Evolutionary conservation across 139 green algal species (phyloP).

Genomic region (Coccomyxa sp.): DNA sequence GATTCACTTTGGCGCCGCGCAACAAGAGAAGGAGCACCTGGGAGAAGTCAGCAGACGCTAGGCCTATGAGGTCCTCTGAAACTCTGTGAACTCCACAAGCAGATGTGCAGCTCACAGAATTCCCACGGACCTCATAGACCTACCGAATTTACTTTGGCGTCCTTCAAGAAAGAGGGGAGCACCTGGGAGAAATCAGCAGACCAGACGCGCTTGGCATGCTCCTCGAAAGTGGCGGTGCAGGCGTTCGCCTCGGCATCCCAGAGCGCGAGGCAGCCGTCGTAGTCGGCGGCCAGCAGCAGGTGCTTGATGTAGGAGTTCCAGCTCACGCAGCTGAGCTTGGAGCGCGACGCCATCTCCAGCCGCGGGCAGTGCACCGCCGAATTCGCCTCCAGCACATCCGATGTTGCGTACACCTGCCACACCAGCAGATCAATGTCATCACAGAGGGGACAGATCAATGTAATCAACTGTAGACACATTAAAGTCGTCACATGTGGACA

Average conservation of each 20-base stretch:
- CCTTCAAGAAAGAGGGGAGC: no score
- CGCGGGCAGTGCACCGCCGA: slow-evolving; percentile 55
- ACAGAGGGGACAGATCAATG: not conserved
- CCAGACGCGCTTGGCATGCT: slow-evolving; percentile 73
- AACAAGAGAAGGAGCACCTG: no score
- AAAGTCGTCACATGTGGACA: no score
- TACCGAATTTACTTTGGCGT: no score
- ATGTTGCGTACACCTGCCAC: slow-evolving; percentile 44
- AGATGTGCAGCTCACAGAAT: no score
- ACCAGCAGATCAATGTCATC: not conserved
- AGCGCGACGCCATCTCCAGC: slow-evolving; percentile 43
- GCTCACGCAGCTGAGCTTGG: slow-evolving; percentile 62
- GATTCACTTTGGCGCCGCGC: no score
- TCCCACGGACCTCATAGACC: no score
- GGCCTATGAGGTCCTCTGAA: no score
- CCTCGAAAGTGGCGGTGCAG: slow-evolving; percentile 41
- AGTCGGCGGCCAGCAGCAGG: slow-evolving; percentile 58
- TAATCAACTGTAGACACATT: no score
- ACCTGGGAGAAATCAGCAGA: slow-evolving; percentile 53
- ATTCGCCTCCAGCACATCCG: slow-evolving; percentile 33
- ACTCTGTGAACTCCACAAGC: no score
- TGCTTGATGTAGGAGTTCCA: slow-evolving; percentile 80
- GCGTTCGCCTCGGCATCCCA: slow-evolving; percentile 50
- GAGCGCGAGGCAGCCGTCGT: slow-evolving; percentile 60
- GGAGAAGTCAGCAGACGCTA: slow-evolving; percentile 68